These are phyloP conservation scores for Lycium ferocissimum DNA, from an alignment of 257 asterid genomes.

Conservation along the genomic window DNA sequence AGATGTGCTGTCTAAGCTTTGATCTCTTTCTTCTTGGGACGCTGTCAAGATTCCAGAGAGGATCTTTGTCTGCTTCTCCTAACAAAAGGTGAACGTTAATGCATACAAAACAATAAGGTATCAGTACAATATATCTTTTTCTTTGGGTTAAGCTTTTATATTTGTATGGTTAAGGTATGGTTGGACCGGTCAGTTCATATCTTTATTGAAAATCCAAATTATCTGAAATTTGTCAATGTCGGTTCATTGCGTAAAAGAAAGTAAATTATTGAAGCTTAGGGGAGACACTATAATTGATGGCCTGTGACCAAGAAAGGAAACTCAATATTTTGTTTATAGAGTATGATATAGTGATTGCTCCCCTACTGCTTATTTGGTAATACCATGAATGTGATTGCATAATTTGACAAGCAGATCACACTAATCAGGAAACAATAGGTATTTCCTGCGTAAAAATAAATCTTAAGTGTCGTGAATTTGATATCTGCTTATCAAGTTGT, in stretches of 20 bases:
- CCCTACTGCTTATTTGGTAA: background rate
- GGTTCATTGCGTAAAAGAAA: background rate
- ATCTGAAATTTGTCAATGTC: background rate
- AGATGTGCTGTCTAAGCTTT: constrained; percentile 37
- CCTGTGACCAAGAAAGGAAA: background rate
- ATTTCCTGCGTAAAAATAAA: background rate
- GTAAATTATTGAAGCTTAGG: background rate
- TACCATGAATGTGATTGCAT: background rate
- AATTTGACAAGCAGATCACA: constrained; percentile 3
- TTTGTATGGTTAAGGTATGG: constrained; percentile 2
- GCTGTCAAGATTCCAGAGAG: constrained; percentile 33
- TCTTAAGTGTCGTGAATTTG: constrained; percentile 5
- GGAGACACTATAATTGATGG: constrained; percentile 18
- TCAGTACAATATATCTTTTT: background rate
- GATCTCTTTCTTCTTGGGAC: constrained; percentile 51
- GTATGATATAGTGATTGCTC: constrained; percentile 7
- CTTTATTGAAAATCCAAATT: constrained; percentile 1
- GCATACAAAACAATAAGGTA: background rate
- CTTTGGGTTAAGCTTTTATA: background rate
- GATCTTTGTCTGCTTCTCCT: constrained; percentile 14
- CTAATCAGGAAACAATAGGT: background rate
- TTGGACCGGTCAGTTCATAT: background rate
- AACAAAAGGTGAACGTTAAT: constrained; percentile 32
- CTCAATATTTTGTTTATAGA: background rate
- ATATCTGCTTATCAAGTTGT: background rate